Percentiles rank a stretch among this genome's conserved stretches.
Conservation (phyloP, 1,139 yeast species). For the Debaryomycetaceae sp. region DNA sequence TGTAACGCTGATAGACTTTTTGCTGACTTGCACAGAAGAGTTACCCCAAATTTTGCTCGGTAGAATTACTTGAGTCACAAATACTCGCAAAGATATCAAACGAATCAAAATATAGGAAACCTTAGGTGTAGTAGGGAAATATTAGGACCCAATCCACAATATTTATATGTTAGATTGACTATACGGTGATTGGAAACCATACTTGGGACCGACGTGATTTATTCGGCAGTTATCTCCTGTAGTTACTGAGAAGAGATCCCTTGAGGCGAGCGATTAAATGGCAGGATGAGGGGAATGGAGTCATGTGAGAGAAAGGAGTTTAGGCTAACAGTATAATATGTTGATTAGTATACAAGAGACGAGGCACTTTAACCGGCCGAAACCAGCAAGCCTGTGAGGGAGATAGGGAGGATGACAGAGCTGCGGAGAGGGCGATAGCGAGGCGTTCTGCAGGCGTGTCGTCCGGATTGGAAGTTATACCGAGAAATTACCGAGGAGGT, state of each 20-base stretch:
- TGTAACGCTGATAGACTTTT: background rate
- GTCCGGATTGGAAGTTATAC: background rate
- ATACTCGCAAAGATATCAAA: no score
- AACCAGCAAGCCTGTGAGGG: background rate
- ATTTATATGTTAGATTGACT: no score
- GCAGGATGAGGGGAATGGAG: conserved; percentile 3
- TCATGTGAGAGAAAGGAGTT: conserved; percentile 3
- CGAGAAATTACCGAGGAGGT: background rate
- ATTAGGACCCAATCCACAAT: no score
- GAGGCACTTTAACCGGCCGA: background rate
- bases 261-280: conserved; percentile 1
- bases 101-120: no score
- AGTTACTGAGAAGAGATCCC: background rate
- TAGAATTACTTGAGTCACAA: background rate
- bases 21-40: background rate
- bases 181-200: no score
- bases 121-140: no score
- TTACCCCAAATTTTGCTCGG: background rate
- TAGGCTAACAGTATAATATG: background rate
- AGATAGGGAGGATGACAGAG: background rate
- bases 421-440: no score
- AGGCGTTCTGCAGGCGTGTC: no score
- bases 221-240: background rate
- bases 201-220: no score
- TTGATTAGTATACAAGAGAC: background rate